phyloP scores from a whole-genome alignment of 768 basidiomycete species.

The Mycena filopes region DNA sequence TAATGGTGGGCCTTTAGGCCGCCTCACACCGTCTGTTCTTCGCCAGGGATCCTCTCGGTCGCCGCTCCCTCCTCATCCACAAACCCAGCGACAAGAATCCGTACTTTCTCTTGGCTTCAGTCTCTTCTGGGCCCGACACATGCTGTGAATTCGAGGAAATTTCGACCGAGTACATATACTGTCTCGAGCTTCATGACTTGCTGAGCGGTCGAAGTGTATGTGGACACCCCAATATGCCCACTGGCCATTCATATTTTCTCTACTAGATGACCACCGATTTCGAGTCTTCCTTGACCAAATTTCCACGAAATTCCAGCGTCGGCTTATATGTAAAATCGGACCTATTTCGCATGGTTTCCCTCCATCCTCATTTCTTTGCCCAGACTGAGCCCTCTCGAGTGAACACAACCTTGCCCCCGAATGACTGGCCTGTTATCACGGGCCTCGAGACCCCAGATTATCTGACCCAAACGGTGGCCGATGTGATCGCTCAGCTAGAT shows the following conservation, averaged over 20 bases:
- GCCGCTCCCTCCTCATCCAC: constrained; percentile 85
- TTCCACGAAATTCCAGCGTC: constrained; percentile 19
- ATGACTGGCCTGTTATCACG: constrained; percentile 47
- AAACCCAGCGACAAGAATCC: constrained; percentile 59
- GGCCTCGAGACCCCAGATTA: constrained; percentile 56
- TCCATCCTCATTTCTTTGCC: constrained; percentile 3
- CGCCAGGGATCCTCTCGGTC: constrained; percentile 85
- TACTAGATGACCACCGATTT: constrained; percentile 30
- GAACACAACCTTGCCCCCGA: constrained; percentile 59
- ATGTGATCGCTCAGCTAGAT: constrained; percentile 65
- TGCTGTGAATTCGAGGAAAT: constrained; percentile 71
- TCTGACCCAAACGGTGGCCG: constrained; percentile 56
- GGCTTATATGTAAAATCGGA: constrained; percentile 19
- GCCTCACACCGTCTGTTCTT: constrained; percentile 67
- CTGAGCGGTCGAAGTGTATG: constrained; percentile 30
- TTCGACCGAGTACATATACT: constrained; percentile 65
- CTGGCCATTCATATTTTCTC: not conserved
- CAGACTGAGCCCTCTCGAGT: constrained; percentile 60
- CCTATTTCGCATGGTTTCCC: not conserved
- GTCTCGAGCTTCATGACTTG: constrained; percentile 56
- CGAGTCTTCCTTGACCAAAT: constrained; percentile 18
- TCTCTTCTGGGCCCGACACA: constrained; percentile 61
- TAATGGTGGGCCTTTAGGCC: constrained; percentile 45
- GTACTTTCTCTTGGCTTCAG: constrained; percentile 72
- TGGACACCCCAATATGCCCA: not conserved